Evolutionary conservation across 306 rosid species (phyloP).

Genomic region (cucumber (Cucumis sativus)): Cucumber_9930_V3 NC_026656.2:1237001-1237500

Average conservation of each 20-base stretch:
- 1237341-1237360: neutral
- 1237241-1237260: constrained; percentile 65
- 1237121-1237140: neutral
- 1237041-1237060: neutral
- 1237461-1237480: neutral
- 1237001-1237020: neutral
- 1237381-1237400: neutral
- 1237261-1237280: constrained; percentile 88
- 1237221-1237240: constrained; percentile 85
- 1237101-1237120: neutral
- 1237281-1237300: constrained; percentile 81
- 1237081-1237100: neutral
- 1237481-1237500: neutral
- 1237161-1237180: neutral
- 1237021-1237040: neutral
- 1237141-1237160: neutral
- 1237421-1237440: neutral
- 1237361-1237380: neutral
- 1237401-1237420: neutral
- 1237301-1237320: constrained; percentile 69
- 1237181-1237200: neutral
- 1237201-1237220: constrained; percentile 66
- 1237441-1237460: neutral
- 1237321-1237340: constrained; percentile 42
- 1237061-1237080: neutral